A percentile compares a stretch with the other conserved stretches of the same genome.
These are phyloP conservation scores for Oleoguttula mirabilis DNA, from an alignment of 495 filamentous ascomycete species.

Conservation along the genomic window DNA sequence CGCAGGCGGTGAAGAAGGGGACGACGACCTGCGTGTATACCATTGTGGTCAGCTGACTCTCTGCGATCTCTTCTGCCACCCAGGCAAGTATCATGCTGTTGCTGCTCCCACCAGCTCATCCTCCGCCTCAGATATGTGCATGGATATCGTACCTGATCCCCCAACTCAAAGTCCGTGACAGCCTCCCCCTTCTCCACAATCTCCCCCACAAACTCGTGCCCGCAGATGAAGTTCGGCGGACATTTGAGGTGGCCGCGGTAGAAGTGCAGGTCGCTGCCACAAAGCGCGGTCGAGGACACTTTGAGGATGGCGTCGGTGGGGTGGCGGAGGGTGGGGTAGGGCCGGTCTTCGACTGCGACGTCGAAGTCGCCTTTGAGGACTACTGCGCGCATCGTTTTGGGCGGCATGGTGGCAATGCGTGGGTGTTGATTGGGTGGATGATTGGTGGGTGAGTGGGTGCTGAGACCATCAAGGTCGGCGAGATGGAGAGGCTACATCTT, in stretches of 20 bases:
- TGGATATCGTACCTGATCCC: constrained; percentile 44
- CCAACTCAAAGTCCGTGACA: constrained; percentile 58
- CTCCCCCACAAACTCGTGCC: constrained; percentile 73
- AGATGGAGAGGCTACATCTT: no score
- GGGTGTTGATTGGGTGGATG: no score
- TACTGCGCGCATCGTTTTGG: constrained; percentile 52
- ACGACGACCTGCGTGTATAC: constrained; percentile 43
- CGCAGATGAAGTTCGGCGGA: constrained; percentile 48
- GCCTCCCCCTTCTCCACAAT: constrained; percentile 54
- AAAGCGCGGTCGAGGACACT: constrained; percentile 74
- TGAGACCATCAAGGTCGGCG: no score
- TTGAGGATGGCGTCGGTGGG: constrained; percentile 73
- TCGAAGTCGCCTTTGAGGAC: constrained; percentile 55
- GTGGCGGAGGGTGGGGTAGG: constrained; percentile 55
- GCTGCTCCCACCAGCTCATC: neutral
- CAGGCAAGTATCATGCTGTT: neutral
- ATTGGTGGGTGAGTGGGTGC: no score
- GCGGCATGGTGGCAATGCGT: constrained; percentile 13
- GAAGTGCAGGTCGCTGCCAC: constrained; percentile 84
- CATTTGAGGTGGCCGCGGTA: constrained; percentile 60
- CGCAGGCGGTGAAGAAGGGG: constrained; percentile 35
- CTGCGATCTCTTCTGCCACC: neutral
- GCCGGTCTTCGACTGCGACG: constrained; percentile 52
- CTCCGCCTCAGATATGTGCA: neutral
- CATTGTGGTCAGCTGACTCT: neutral